Base-by-base conservation (phyloP, 2,329 filamentous ascomycete species). In the Chaetothyriales sp. region DNA sequence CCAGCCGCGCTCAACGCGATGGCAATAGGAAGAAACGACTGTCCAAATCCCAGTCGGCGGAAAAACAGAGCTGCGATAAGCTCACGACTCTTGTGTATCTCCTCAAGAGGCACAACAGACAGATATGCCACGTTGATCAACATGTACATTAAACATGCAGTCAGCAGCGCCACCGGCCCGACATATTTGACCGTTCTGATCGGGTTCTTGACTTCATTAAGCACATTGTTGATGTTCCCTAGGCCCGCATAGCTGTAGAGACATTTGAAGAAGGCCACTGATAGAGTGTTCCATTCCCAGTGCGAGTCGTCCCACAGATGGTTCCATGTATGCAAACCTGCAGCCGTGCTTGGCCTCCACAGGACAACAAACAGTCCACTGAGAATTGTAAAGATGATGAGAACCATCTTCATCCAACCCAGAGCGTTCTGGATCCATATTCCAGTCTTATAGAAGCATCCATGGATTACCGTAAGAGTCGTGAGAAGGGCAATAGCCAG, bases 161-260 rank as follows among this genome's bases (percentile, higher is more conserved):
- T 83, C 0, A 73, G 57, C 6, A 86, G 67, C 0, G 80, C 80
- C 0, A 74, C 70, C 1, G 78, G 68, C 0, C 77, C 76, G 1
- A 82, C 81, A 0, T 76, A 77, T 49, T 76, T 79, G 15, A 86
- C 64, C 0, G 82, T 86, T 12, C 74, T 68, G 0, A 85, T 73
- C 0, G 83, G 83, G 53, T 85, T 73, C 53, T 78, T 78, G 18
- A 86, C 81, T 61, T 86, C 82, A 60, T 82, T 83, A 48, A 86
- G 68, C 3, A 85, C 81, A 57, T 84, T 82, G 64, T 81, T 83
- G 55, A 80, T 72, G 53, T 84, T 85, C 49, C 72, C 76, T 10
- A 83, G 68, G 0, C 83, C 82, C 0, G 79, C 72, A 51, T 84
- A 86, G 0, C 80, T 82, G 62, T 84, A 84, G 44, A 81, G 78